These are phyloP conservation scores for Talaromyces atroroseus DNA, from an alignment of 2,329 filamentous ascomycete species.

Conservation along the genomic window DNA sequence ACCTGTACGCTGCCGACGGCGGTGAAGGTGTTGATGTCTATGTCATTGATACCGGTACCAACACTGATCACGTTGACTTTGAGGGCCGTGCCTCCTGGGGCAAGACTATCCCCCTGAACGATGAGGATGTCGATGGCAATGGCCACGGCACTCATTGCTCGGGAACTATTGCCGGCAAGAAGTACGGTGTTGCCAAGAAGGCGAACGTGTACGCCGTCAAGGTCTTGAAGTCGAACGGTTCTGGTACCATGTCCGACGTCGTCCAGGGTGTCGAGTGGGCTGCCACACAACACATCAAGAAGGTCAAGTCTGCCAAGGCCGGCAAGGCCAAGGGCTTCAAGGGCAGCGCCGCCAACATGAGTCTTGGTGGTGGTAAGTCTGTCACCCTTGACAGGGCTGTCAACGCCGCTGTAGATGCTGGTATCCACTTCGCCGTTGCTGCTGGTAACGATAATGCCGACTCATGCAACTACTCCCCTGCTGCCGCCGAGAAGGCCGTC, in stretches of 20 bases:
- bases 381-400: constrained; percentile 84
- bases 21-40: constrained; percentile 98
- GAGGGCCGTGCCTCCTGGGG: constrained; percentile 94
- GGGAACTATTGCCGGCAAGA: constrained; percentile 94
- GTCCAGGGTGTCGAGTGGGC: constrained; percentile 98
- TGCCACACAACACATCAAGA: constrained; percentile 69
- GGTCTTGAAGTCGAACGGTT: constrained; percentile 95
- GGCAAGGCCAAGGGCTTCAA: constrained; percentile 96
- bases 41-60: constrained; percentile 96
- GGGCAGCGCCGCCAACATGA: constrained; percentile 99
- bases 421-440: constrained; percentile 95
- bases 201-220: constrained; percentile 95
- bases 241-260: constrained; percentile 96
- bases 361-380: constrained; percentile 95
- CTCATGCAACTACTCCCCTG: constrained; percentile 98
- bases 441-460: constrained; percentile 98
- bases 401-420: constrained; percentile 84
- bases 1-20: constrained; percentile 81
- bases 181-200: constrained; percentile 99
- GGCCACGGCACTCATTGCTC: constrained; percentile 99
- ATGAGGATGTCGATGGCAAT: constrained; percentile 89
- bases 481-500: constrained; percentile 82
- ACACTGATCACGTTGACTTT: constrained; percentile 90
- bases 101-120: constrained; percentile 83
- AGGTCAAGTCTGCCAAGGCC: constrained; percentile 71